Conservation (phyloP, 1,284 basidiomycete genomes). For the Agroathelia rolfsii region DNA sequence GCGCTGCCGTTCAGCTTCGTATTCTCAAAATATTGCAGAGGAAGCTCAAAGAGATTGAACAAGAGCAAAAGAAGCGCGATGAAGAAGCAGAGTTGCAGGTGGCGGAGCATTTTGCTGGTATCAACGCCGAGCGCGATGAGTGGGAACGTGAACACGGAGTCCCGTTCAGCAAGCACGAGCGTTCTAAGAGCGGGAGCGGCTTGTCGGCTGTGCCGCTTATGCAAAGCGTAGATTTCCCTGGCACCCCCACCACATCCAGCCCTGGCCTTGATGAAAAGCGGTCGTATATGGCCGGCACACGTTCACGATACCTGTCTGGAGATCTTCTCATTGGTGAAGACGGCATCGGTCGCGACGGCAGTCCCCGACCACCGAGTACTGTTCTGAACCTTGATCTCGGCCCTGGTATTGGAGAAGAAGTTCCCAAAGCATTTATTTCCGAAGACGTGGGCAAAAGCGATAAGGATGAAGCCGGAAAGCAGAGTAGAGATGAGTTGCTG, state of each 20-base stretch:
- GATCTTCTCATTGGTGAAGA: slow-evolving; percentile 50
- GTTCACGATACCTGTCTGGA: slow-evolving; percentile 49
- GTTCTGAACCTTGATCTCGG: slow-evolving; percentile 70
- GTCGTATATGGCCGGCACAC: slow-evolving; percentile 38
- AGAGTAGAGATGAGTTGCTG: slow-evolving; percentile 55
- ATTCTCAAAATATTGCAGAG: slow-evolving; percentile 71
- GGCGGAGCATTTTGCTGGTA: slow-evolving; percentile 57
- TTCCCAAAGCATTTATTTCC: slow-evolving; percentile 58
- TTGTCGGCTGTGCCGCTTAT: slow-evolving; percentile 46
- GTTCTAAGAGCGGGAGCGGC: slow-evolving; percentile 54
- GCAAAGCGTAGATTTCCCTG: slow-evolving; percentile 47
- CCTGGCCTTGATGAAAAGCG: slow-evolving; percentile 40
- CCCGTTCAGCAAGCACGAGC: slow-evolving; percentile 43
- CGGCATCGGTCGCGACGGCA: slow-evolving; percentile 40
- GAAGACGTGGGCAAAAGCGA: slow-evolving; percentile 17
- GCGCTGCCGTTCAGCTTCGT: slow-evolving; percentile 83
- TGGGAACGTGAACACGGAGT: slow-evolving; percentile 83
- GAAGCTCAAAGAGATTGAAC: slow-evolving; percentile 70
- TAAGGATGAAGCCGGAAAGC: slow-evolving; percentile 22
- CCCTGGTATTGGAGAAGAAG: slow-evolving; percentile 57
- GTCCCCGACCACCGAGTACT: slow-evolving; percentile 42
- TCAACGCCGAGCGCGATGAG: slow-evolving; percentile 64
- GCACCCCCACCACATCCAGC: slow-evolving; percentile 21
- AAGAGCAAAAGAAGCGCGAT: slow-evolving; percentile 66
- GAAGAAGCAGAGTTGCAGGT: slow-evolving; percentile 70